Base-by-base conservation (phyloP, 2,329 filamentous ascomycete genomes). In the Pseudogymnoascus sp. region DNA sequence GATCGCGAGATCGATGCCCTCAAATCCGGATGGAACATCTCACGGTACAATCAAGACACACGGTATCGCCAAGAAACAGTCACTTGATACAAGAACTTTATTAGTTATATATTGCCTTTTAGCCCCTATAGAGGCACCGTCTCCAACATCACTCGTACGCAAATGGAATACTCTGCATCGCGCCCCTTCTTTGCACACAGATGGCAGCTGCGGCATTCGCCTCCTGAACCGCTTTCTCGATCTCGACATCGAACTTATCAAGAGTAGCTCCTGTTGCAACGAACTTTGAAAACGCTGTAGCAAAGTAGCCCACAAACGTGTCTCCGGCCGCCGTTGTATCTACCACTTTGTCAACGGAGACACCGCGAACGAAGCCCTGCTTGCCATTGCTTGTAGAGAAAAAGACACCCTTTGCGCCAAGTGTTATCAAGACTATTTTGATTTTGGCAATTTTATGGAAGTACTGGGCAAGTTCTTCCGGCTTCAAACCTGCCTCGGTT, bases 251-350 rank as follows among this genome's bases (percentile, higher is more conserved):
- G 23, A 62, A 62, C 21, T 62, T 40, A 21, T 62, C 39, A n/a
- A 62, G 31, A 21, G 34, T 7, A 18, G 34, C 18, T 29, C 36
- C 34, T 23, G 34, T 51, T 12, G 61, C 61, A 26, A 62, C n/a
- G 61, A 62, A 62, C 40, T 47, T 51, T 29, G 61, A 23, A 42
- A 62, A 62, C 8, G n/a, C 16, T 11, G 37, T 42, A 14, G 61
- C 31, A n/a, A 62, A 62, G 40, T 62, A 62, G 26, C 66, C 64
- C 4, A 66, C 62, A 62, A 67, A 66, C 18, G 66, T 66, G 47
- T 67, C 66, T 4, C 66, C 64, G 36, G 66, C 66, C 23, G 64
- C 66, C 2, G 66, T 67, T 14, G 64, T 67, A 63, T 66, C 64
- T 5, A 63, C 64, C 29, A 67, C 64, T 40, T 64, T 64, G 21